These are phyloP conservation scores for Aspergillus nanangensis DNA, from an alignment of 495 filamentous ascomycete genomes.

Conservation along the genomic window DNA sequence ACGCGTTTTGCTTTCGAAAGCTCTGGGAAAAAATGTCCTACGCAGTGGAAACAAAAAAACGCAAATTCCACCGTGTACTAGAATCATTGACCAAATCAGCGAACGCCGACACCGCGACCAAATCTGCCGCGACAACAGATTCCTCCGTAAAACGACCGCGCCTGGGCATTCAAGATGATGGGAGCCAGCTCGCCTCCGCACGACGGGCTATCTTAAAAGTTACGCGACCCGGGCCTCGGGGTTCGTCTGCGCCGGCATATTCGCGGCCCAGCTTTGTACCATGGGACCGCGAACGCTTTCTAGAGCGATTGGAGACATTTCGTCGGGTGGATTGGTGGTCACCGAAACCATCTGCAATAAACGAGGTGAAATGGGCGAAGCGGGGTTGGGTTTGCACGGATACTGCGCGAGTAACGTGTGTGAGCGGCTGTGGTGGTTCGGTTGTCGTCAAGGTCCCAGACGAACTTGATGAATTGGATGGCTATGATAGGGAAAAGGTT, in stretches of 20 bases:
- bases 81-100: slow-evolving; percentile 45
- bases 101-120: slow-evolving; percentile 16
- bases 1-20: too few relatives aligned
- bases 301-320: slow-evolving; percentile 80
- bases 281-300: slow-evolving; percentile 77
- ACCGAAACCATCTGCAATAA: slow-evolving; percentile 68
- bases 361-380: slow-evolving; percentile 94
- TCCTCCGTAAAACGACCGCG: slow-evolving; percentile 38
- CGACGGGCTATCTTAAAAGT: slow-evolving; percentile 25
- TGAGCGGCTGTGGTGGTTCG: slow-evolving; percentile 73
- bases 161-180: slow-evolving; percentile 19
- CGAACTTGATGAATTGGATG: slow-evolving; percentile 47
- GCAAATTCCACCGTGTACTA: slow-evolving; percentile 53
- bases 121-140: slow-evolving; percentile 21
- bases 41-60: slow-evolving; percentile 49
- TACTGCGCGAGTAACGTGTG: slow-evolving; percentile 76
- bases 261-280: slow-evolving; percentile 66
- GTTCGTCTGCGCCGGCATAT: slow-evolving; percentile 18
- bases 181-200: slow-evolving; percentile 17
- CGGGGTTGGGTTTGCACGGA: slow-evolving; percentile 85
- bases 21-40: slow-evolving; percentile 53
- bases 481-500: slow-evolving; percentile 49
- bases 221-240: slow-evolving; percentile 17
- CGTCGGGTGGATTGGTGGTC: slow-evolving; percentile 85
- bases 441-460: slow-evolving; percentile 76